Conservation (phyloP, 202 grass and related monocot genomes). For the Cymbopogon flexuosus region DNA sequence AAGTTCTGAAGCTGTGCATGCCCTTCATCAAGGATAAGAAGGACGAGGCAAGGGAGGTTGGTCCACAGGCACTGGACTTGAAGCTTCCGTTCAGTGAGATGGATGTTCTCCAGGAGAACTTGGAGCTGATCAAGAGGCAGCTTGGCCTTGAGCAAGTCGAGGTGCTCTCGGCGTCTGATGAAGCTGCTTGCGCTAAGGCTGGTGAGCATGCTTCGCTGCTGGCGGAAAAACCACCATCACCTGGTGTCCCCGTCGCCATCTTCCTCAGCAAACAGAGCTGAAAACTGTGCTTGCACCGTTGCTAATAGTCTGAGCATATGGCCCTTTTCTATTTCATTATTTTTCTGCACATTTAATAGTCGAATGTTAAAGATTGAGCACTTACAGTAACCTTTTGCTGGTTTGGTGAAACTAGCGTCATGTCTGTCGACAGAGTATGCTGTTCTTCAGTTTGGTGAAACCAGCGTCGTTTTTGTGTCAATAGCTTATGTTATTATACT, state of each 20-base stretch:
- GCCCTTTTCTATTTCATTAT: neutral
- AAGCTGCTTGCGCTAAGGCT: neutral
- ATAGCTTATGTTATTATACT: neutral
- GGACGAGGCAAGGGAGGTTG: conserved; percentile 41
- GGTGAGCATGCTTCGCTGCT: neutral
- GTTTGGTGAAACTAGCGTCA: neutral
- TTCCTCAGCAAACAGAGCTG: neutral
- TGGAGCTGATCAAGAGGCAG: conserved; percentile 70
- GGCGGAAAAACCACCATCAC: neutral
- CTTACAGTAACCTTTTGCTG: neutral
- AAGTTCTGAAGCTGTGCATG: conserved; percentile 63
- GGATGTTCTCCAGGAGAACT: conserved; percentile 56
- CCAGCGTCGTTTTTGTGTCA: neutral
- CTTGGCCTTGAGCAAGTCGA: conserved; percentile 50
- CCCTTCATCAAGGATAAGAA: conserved; percentile 67
- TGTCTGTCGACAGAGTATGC: neutral
- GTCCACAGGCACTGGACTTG: conserved; percentile 46
- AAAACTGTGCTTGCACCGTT: neutral
- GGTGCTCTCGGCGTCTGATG: conserved; percentile 5
- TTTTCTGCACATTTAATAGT: neutral
- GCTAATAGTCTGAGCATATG: too few relatives aligned
- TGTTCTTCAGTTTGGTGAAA: neutral
- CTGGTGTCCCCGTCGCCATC: neutral
- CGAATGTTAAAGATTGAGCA: neutral
- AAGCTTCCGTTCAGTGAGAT: conserved; percentile 61